Conservation (phyloP, 2,329 filamentous ascomycete genomes). For the Aspergillus ustus region DNA sequence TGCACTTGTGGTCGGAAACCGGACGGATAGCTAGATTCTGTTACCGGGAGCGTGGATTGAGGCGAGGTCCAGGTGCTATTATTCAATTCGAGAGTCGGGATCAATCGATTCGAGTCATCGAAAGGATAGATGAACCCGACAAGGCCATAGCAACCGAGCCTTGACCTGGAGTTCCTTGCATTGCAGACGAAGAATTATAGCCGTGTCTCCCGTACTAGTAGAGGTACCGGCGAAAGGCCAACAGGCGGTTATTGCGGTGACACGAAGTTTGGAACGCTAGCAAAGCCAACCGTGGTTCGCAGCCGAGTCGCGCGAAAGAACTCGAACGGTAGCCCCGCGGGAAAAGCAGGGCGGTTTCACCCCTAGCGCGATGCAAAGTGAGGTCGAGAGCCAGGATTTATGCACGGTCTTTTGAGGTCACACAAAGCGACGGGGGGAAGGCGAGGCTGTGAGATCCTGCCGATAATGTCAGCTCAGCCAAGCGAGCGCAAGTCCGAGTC, state of each 20-base stretch:
- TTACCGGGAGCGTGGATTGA: neutral
- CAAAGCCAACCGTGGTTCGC: conserved; percentile 24
- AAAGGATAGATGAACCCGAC: neutral
- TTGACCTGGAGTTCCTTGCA: neutral
- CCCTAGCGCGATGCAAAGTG: neutral
- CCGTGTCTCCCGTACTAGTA: neutral
- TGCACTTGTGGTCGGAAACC: neutral
- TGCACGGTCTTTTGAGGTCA: neutral
- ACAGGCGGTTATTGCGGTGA: conserved; percentile 14
- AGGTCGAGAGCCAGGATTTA: neutral
- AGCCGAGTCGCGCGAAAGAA: conserved; percentile 1
- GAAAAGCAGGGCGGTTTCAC: neutral
- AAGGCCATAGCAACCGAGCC: neutral
- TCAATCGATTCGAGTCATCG: neutral
- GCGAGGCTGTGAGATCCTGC: neutral
- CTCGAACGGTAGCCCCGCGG: neutral
- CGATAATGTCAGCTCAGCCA: neutral
- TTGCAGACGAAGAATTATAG: neutral
- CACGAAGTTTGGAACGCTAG: conserved; percentile 28
- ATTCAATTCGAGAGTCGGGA: neutral
- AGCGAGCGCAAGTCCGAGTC: neutral
- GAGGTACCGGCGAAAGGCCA: neutral
- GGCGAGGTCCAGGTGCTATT: neutral
- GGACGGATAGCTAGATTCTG: neutral
- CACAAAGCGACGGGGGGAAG: neutral